Evolutionary conservation across 2,329 filamentous ascomycete species (phyloP).

Genomic region (Dichotomopilus funicola): DNA sequence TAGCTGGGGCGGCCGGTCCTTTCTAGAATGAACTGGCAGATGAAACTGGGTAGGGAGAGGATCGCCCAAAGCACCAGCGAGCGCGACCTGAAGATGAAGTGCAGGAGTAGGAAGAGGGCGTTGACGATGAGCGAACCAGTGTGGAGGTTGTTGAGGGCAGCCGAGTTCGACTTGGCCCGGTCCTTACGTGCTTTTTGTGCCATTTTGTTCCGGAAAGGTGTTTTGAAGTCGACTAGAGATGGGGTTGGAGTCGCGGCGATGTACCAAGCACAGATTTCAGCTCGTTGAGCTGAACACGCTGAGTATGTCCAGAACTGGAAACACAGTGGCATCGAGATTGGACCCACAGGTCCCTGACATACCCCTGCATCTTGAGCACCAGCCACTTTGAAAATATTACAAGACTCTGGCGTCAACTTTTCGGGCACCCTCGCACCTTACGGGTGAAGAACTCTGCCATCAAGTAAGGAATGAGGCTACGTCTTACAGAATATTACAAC

Average conservation of each 20-base stretch:
- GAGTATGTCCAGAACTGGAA: not conserved
- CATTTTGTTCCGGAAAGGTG: slow-evolving; percentile 33
- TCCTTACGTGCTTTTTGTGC: slow-evolving; percentile 60
- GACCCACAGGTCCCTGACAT: too few species aligned
- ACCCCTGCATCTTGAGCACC: too few species aligned
- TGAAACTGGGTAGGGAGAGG: slow-evolving; percentile 65
- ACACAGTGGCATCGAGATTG: not conserved
- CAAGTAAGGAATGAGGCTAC: too few species aligned
- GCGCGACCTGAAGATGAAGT: slow-evolving; percentile 57
- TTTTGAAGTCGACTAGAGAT: not conserved
- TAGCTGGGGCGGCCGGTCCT: slow-evolving; percentile 72
- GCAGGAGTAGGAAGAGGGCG: slow-evolving; percentile 64
- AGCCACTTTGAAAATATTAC: too few species aligned
- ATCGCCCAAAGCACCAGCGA: slow-evolving; percentile 63
- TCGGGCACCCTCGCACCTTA: too few species aligned
- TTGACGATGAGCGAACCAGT: slow-evolving; percentile 68
- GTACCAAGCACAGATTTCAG: not conserved
- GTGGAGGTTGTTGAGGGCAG: slow-evolving; percentile 75
- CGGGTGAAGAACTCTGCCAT: too few species aligned
- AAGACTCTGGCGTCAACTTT: too few species aligned
- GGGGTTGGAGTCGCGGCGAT: too few species aligned
- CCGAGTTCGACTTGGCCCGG: slow-evolving; percentile 69
- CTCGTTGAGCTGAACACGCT: not conserved
- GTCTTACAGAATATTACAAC: too few species aligned
- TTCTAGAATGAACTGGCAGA: slow-evolving; percentile 83